Conservation (phyloP, 2,329 filamentous ascomycete genomes). For the Paramyrothecium sp. region DNA sequence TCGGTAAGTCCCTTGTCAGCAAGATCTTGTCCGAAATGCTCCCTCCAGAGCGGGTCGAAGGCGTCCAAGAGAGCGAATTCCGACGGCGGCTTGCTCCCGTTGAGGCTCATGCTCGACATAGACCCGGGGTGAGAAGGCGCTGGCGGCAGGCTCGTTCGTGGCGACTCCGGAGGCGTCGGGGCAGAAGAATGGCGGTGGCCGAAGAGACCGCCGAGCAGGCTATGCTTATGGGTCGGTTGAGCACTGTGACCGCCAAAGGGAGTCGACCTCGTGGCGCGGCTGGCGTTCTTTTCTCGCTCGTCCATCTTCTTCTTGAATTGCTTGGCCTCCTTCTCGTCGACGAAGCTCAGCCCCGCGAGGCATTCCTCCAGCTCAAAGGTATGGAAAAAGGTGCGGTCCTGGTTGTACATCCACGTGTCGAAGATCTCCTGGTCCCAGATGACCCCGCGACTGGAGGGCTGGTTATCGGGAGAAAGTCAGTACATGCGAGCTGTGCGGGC, state of each 20-base stretch:
- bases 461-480: slow-evolving; percentile 12
- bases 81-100: slow-evolving; percentile 43
- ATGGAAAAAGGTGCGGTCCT: slow-evolving; percentile 96
- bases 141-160: slow-evolving; percentile 38
- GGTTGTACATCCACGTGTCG: slow-evolving; percentile 91
- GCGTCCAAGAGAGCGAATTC: slow-evolving; percentile 62
- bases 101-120: slow-evolving; percentile 45
- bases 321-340: slow-evolving; percentile 96
- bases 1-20: slow-evolving; percentile 62
- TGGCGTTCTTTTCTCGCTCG: slow-evolving; percentile 92
- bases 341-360: slow-evolving; percentile 84
- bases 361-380: slow-evolving; percentile 95
- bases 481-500: slow-evolving; percentile 7
- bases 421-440: slow-evolving; percentile 99
- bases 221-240: slow-evolving; percentile 37
- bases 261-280: slow-evolving; percentile 78
- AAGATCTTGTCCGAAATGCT: slow-evolving; percentile 64
- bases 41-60: slow-evolving; percentile 64
- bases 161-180: slow-evolving; percentile 56
- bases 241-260: slow-evolving; percentile 65
- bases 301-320: slow-evolving; percentile 98
- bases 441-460: slow-evolving; percentile 78
- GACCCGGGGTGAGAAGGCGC: slow-evolving; percentile 32
- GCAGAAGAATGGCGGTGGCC: slow-evolving; percentile 60
- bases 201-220: slow-evolving; percentile 61